Conservation (phyloP, 2,329 filamentous ascomycete species). For the Lecanicillium sp. region DNA sequence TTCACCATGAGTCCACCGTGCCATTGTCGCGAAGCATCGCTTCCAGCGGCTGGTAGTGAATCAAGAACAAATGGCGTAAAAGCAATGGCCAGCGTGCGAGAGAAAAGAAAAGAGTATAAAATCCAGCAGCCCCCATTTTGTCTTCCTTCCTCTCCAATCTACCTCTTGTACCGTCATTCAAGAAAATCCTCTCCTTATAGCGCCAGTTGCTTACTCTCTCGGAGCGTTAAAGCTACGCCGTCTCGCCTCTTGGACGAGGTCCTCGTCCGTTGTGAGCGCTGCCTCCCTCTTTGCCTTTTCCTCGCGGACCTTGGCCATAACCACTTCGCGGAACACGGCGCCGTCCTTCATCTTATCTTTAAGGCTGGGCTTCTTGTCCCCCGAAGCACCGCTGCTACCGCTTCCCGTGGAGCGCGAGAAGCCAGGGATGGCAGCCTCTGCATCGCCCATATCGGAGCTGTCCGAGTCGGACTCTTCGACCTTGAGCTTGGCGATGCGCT, state of each 20-base stretch:
- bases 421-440: slow-evolving; percentile 42
- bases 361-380: slow-evolving; percentile 28
- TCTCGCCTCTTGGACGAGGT: slow-evolving; percentile 42
- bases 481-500: slow-evolving; percentile 90
- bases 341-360: slow-evolving; percentile 31
- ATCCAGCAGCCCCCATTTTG: too few relatives aligned
- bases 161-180: too few relatives aligned
- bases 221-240: slow-evolving; percentile 22
- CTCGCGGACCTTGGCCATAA: slow-evolving; percentile 85
- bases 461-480: slow-evolving; percentile 81
- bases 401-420: slow-evolving; percentile 3
- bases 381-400: slow-evolving; percentile 20
- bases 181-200: not conserved
- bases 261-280: slow-evolving; percentile 57
- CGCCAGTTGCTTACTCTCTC: not conserved
- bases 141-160: too few relatives aligned
- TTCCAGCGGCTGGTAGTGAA: too few relatives aligned
- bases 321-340: slow-evolving; percentile 88
- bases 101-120: too few relatives aligned
- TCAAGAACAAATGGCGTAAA: too few relatives aligned
- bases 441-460: slow-evolving; percentile 63
- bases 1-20: too few relatives aligned
- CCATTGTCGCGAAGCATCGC: too few relatives aligned
- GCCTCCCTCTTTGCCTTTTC: slow-evolving; percentile 58
- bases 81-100: too few relatives aligned